A percentile compares a stretch with the other conserved stretches of the same genome.
Conservation (phyloP, 495 filamentous ascomycete genomes). For the Hyaloscypha finlandica region DNA sequence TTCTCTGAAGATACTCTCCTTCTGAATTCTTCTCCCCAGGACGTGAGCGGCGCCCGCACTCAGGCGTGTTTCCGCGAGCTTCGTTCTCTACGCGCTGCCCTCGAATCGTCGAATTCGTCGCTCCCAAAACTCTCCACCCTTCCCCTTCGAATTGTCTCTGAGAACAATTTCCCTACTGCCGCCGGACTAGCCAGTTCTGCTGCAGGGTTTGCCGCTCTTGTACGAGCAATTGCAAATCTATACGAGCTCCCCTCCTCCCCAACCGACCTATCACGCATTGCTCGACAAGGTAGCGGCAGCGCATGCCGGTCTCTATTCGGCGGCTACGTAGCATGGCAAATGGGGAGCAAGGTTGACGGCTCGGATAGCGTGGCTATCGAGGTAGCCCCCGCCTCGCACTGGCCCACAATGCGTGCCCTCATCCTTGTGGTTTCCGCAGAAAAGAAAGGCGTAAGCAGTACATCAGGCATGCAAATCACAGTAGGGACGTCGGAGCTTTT, state of each 20-base stretch:
- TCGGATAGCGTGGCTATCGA: slow-evolving; percentile 82
- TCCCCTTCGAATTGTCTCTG: slow-evolving; percentile 79
- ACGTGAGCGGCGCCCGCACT: slow-evolving; percentile 82
- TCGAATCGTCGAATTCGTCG: slow-evolving; percentile 70
- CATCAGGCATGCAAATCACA: slow-evolving; percentile 94
- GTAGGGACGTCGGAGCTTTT: slow-evolving; percentile 86
- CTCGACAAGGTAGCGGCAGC: slow-evolving; percentile 92
- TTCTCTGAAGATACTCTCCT: slow-evolving; percentile 74
- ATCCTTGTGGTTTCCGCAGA: slow-evolving; percentile 87
- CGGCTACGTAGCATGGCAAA: slow-evolving; percentile 93
- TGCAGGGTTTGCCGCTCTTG: slow-evolving; percentile 92
- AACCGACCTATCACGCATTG: slow-evolving; percentile 80
- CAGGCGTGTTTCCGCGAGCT: slow-evolving; percentile 89
- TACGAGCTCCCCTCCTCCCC: slow-evolving; percentile 80
- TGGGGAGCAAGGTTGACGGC: slow-evolving; percentile 70
- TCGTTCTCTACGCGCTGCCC: slow-evolving; percentile 67
- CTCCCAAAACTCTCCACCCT: slow-evolving; percentile 75
- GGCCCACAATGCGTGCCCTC: slow-evolving; percentile 91
- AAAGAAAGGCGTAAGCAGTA: slow-evolving; percentile 93
- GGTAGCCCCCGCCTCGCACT: slow-evolving; percentile 82
- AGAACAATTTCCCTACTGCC: slow-evolving; percentile 99
- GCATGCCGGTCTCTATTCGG: slow-evolving; percentile 91
- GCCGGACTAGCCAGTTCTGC: slow-evolving; percentile 93
- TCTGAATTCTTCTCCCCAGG: slow-evolving; percentile 80
- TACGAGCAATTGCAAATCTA: slow-evolving; percentile 88